Percentiles rank a stretch among this genome's conserved stretches.
Evolutionary conservation across 305 asterid genomes (phyloP).

Genomic region (Petunia hybrid): DNA sequence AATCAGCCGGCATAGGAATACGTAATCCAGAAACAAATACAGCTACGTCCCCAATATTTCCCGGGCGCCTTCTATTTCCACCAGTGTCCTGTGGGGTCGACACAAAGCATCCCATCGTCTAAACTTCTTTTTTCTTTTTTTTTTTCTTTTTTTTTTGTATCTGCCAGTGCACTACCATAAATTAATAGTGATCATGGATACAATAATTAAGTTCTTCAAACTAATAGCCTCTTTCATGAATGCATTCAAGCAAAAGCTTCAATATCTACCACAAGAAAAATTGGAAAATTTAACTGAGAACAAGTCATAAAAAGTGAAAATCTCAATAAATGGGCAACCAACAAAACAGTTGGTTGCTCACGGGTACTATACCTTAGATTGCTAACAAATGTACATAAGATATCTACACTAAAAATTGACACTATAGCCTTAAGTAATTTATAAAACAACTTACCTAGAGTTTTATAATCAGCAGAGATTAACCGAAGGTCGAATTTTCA

Average conservation of each 20-base stretch:
- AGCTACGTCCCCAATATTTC: conserved; percentile 88
- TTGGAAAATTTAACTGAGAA: conserved; percentile 38
- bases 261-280: conserved; percentile 45
- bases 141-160: conserved; percentile 1
- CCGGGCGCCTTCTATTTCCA: conserved; percentile 85
- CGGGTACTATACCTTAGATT: conserved; percentile 46
- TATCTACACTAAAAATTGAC: no score
- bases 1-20: conserved; percentile 85
- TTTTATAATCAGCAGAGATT: no score
- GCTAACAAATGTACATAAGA: not conserved
- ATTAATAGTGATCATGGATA: conserved; percentile 18
- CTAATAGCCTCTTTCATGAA: not conserved
- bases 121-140: not conserved
- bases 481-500: no score
- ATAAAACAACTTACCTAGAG: no score
- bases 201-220: conserved; percentile 12
- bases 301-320: conserved; percentile 41
- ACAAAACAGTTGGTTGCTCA: conserved; percentile 69
- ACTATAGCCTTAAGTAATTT: no score
- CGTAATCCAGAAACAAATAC: conserved; percentile 95
- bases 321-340: conserved; percentile 61
- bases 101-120: conserved; percentile 84
- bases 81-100: conserved; percentile 77
- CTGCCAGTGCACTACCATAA: conserved; percentile 43
- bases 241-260: conserved; percentile 28